These are phyloP conservation scores for Beverwykella pulmonaria DNA, from an alignment of 495 filamentous ascomycete species.

Conservation along the genomic window DNA sequence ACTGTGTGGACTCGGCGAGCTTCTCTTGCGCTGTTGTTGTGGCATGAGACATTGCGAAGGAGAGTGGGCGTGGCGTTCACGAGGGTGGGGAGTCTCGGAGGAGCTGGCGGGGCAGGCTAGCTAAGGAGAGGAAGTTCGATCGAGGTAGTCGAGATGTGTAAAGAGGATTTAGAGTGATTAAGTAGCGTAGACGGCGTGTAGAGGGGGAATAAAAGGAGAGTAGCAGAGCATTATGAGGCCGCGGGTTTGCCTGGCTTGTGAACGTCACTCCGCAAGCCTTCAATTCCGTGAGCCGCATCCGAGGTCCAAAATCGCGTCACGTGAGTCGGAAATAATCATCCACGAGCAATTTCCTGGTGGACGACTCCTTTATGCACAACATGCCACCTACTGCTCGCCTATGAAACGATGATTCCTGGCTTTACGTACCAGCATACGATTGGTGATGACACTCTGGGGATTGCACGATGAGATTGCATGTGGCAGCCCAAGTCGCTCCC, in stretches of 20 bases:
- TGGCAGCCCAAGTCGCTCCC: background rate
- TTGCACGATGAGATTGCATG: background rate
- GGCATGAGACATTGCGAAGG: conserved; percentile 28
- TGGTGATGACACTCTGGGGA: background rate
- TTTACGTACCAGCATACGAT: background rate
- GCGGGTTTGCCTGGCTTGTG: conserved; percentile 27
- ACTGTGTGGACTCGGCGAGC: conserved; percentile 45
- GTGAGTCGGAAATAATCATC: conserved; percentile 6
- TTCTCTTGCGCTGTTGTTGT: conserved; percentile 28
- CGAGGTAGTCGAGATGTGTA: background rate
- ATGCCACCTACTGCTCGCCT: background rate
- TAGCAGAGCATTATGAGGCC: conserved; percentile 14
- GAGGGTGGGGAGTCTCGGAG: conserved; percentile 24
- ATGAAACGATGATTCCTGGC: background rate
- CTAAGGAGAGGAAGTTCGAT: background rate
- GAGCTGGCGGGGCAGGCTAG: conserved; percentile 11
- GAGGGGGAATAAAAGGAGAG: conserved; percentile 5
- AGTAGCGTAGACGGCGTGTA: background rate
- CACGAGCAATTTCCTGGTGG: conserved; percentile 4
- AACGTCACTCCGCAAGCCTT: conserved; percentile 19
- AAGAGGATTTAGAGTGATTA: background rate
- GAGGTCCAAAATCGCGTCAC: conserved; percentile 10
- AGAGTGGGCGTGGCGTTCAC: conserved; percentile 9
- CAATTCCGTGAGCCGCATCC: conserved; percentile 28
- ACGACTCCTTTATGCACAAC: conserved; percentile 3